Percentiles rank a stretch among this genome's conserved stretches.
These are phyloP conservation scores for Cenococcum geophilum DNA, from an alignment of 495 filamentous ascomycete genomes.

Conservation along the genomic window DNA sequence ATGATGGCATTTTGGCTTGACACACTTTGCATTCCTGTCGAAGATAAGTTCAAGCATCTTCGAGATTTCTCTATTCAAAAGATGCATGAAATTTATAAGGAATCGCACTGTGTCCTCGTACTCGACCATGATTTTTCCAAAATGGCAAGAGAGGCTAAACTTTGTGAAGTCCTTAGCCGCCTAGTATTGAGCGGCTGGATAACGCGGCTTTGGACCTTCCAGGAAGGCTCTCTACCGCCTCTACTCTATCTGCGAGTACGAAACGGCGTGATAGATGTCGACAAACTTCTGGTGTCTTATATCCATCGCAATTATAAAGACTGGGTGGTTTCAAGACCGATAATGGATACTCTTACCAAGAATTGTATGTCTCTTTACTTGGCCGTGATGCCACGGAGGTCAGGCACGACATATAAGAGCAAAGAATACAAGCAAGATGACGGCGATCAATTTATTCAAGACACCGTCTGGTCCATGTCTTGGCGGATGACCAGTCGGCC, in stretches of 20 bases:
- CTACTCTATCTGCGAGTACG: neutral
- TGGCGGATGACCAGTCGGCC: neutral
- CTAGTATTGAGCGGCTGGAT: neutral
- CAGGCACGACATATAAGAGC: neutral
- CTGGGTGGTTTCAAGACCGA: neutral
- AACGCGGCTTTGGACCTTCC: neutral
- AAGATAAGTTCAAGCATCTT: neutral
- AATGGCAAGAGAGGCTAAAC: neutral
- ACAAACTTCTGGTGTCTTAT: neutral
- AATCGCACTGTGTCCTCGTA: neutral
- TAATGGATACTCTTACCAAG: neutral
- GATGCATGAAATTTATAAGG: constrained; percentile 16
- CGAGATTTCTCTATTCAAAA: constrained; percentile 10
- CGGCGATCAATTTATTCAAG: neutral
- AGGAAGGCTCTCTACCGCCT: neutral
- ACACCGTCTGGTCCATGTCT: neutral
- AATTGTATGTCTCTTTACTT: neutral
- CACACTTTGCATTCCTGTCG: constrained; percentile 19
- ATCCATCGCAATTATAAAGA: neutral
- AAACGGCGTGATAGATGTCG: neutral
- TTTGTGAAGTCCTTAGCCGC: neutral
- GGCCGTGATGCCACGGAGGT: neutral
- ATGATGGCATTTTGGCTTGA: constrained; percentile 16
- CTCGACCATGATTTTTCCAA: neutral
- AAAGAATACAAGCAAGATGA: neutral